Percentiles rank a stretch among this genome's conserved stretches.
Conservation (phyloP, 208 protist species). For the Naegleria gruberi region DNA sequence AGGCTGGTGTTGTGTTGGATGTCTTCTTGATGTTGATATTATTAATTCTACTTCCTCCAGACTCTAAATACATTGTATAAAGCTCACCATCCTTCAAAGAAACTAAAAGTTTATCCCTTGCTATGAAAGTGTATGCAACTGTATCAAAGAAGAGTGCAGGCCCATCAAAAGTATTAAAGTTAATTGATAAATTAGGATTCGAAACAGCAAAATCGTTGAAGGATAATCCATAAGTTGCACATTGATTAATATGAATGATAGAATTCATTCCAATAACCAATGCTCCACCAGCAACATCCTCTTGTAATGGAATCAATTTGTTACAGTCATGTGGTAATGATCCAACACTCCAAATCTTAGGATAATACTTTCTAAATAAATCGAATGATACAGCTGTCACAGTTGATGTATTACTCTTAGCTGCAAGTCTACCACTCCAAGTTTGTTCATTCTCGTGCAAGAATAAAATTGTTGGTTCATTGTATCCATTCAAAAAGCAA, state of each 20-base stretch:
- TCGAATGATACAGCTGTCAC: constrained; percentile 11
- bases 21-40: not conserved
- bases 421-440: constrained; percentile 17
- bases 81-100: not conserved
- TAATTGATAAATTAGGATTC: not conserved
- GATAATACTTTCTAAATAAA: not conserved
- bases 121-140: not conserved
- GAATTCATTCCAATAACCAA: not conserved
- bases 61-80: not conserved
- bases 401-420: constrained; percentile 7
- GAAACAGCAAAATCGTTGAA: constrained; percentile 7
- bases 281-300: not conserved
- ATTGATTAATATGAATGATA: not conserved
- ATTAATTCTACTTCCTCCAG: not conserved
- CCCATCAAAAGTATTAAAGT: not conserved
- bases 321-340: not conserved
- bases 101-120: not conserved
- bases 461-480: constrained; percentile 28
- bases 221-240: not conserved
- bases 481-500: constrained; percentile 31
- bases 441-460: constrained; percentile 30
- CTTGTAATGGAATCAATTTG: not conserved
- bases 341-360: not conserved
- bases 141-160: not conserved
- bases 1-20: not conserved